Conservation (phyloP, 2,329 filamentous ascomycete genomes). For the Claviceps africana region DNA sequence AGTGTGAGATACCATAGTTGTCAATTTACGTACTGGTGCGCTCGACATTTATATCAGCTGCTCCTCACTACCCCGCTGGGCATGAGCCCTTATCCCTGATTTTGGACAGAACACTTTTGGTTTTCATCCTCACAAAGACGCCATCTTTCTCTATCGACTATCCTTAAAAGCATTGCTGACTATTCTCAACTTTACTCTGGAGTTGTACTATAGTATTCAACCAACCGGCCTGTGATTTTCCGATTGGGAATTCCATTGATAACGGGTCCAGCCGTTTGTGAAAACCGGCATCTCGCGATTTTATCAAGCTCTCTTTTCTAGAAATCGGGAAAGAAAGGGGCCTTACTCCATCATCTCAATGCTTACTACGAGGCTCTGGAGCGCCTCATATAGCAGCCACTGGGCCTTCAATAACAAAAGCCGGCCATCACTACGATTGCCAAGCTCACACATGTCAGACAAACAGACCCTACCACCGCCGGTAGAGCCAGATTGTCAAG, state of each 20-base stretch:
- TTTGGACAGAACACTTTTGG: not conserved
- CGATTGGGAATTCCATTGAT: not conserved
- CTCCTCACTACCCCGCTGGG: not conserved
- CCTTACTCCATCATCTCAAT: slow-evolving; percentile 1
- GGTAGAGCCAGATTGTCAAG: slow-evolving; percentile 43
- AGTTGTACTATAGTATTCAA: not conserved
- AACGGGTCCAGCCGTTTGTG: not conserved
- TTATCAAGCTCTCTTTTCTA: not conserved
- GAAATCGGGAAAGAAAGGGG: not conserved
- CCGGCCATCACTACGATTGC: slow-evolving; percentile 28
- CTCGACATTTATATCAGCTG: not conserved
- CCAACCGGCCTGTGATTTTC: not conserved
- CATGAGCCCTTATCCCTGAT: not conserved
- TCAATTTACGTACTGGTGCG: not conserved
- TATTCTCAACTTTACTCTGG: not conserved
- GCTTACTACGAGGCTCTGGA: slow-evolving; percentile 5
- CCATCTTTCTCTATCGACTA: not conserved
- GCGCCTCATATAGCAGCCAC: slow-evolving; percentile 33
- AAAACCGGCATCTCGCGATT: not conserved
- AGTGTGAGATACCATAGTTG: not conserved
- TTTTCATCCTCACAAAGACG: not conserved
- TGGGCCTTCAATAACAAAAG: slow-evolving; percentile 42
- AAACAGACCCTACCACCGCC: slow-evolving; percentile 36
- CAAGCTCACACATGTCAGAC: slow-evolving; percentile 44
- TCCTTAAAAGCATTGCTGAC: not conserved